These are phyloP conservation scores for Lachnum nothofagi DNA, from an alignment of 2,329 filamentous ascomycete genomes.

Conservation along the genomic window DNA sequence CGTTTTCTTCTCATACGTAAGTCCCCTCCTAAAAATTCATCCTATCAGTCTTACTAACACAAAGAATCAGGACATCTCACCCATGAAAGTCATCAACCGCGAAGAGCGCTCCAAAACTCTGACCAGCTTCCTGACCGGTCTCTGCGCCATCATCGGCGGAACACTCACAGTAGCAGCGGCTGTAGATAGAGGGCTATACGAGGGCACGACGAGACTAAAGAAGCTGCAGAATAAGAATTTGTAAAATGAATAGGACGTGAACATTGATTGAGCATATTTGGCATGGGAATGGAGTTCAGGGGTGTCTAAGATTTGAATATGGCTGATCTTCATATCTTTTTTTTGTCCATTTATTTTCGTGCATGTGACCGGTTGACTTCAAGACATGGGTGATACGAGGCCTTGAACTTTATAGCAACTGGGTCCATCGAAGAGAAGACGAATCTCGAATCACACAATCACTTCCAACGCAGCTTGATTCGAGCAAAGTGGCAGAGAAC, in stretches of 20 bases:
- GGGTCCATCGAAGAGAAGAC: no score
- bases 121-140: slow-evolving; percentile 83
- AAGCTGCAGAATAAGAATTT: slow-evolving; percentile 70
- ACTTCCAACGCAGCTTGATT: no score
- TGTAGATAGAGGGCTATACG: slow-evolving; percentile 84
- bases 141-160: slow-evolving; percentile 91
- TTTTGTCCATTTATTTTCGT: neutral
- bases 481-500: no score
- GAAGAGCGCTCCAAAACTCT: slow-evolving; percentile 87
- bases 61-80: slow-evolving; percentile 75
- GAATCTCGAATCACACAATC: no score
- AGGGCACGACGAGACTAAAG: slow-evolving; percentile 77
- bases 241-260: slow-evolving; percentile 29
- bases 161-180: slow-evolving; percentile 94
- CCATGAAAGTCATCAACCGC: slow-evolving; percentile 98
- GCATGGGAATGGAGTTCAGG: slow-evolving; percentile 15
- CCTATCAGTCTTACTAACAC: slow-evolving; percentile 26
- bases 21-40: no score
- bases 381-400: no score
- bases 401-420: no score
- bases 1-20: slow-evolving; percentile 96
- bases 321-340: slow-evolving; percentile 4
- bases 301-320: slow-evolving; percentile 25
- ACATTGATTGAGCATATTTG: neutral
- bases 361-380: no score